Evolutionary conservation across 345 rosid species (phyloP).

Genomic region (Eucalyptus sp.): DNA sequence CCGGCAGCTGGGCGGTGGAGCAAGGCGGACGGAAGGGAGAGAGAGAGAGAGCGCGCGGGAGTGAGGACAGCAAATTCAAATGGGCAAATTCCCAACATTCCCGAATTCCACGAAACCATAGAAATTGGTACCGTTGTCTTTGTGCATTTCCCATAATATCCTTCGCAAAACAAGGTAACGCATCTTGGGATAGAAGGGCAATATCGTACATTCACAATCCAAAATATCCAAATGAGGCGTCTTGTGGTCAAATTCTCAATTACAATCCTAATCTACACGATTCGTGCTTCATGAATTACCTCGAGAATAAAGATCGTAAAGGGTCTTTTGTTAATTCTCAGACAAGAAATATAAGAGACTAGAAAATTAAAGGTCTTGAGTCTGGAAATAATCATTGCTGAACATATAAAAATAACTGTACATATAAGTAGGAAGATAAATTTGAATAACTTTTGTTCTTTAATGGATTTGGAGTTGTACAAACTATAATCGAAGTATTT

Average conservation of each 20-base stretch:
- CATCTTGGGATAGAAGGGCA: neutral
- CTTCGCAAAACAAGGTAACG: neutral
- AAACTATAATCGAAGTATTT: neutral
- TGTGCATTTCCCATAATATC: neutral
- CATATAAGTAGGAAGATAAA: rapidly evolving
- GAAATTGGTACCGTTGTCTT: neutral
- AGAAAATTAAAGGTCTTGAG: rapidly evolving
- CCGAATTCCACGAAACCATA: neutral
- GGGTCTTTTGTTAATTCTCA: no score
- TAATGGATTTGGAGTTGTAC: neutral
- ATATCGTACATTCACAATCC: no score
- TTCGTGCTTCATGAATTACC: neutral
- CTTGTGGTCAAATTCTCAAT: no score
- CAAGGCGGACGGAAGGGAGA: neutral
- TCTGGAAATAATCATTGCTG: rapidly evolving
- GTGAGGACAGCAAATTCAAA: neutral
- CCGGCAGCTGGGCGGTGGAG: neutral
- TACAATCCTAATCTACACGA: no score
- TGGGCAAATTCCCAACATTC: no score
- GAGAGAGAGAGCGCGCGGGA: neutral
- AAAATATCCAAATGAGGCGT: rapidly evolving
- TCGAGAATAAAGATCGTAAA: neutral
- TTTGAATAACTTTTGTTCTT: neutral
- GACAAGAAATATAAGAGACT: no score
- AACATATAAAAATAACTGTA: rapidly evolving